These are phyloP conservation scores for Austroboletus festivus DNA, from an alignment of 768 basidiomycete species.

Conservation along the genomic window DNA sequence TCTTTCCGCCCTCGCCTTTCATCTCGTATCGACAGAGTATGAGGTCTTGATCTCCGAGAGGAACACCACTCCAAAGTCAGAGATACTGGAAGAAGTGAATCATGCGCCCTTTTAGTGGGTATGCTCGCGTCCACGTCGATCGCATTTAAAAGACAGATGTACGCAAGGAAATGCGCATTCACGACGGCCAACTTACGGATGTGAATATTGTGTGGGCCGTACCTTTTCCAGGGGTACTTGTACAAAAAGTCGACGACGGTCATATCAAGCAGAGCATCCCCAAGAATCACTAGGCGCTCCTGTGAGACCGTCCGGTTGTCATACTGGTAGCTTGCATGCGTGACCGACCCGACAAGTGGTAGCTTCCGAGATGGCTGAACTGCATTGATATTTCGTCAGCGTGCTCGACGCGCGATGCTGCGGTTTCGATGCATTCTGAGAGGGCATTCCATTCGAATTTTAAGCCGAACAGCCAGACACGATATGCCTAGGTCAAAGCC, in stretches of 20 bases:
- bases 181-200: slow-evolving; percentile 67
- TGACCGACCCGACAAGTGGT: slow-evolving; percentile 70
- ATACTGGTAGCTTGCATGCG: slow-evolving; percentile 66
- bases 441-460: slow-evolving; percentile 58
- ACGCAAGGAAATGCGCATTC: slow-evolving; percentile 71
- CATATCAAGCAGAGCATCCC: slow-evolving; percentile 75
- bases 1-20: slow-evolving; percentile 47
- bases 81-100: slow-evolving; percentile 67
- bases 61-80: slow-evolving; percentile 57
- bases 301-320: slow-evolving; percentile 62
- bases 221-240: slow-evolving; percentile 59
- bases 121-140: slow-evolving; percentile 45
- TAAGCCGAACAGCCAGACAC: slow-evolving; percentile 55
- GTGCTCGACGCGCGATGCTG: slow-evolving; percentile 30
- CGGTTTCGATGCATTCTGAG: slow-evolving; percentile 41
- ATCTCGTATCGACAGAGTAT: slow-evolving; percentile 52
- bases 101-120: slow-evolving; percentile 47
- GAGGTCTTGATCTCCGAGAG: slow-evolving; percentile 61
- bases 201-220: slow-evolving; percentile 66
- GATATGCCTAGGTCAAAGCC: slow-evolving; percentile 59
- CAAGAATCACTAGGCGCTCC: slow-evolving; percentile 77
- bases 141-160: slow-evolving; percentile 53
- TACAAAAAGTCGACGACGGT: slow-evolving; percentile 71
- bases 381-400: slow-evolving; percentile 46
- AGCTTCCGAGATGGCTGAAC: slow-evolving; percentile 54